phyloP scores from a whole-genome alignment of 2,329 filamentous ascomycete species.

The Penicillium sumatraense region DNA sequence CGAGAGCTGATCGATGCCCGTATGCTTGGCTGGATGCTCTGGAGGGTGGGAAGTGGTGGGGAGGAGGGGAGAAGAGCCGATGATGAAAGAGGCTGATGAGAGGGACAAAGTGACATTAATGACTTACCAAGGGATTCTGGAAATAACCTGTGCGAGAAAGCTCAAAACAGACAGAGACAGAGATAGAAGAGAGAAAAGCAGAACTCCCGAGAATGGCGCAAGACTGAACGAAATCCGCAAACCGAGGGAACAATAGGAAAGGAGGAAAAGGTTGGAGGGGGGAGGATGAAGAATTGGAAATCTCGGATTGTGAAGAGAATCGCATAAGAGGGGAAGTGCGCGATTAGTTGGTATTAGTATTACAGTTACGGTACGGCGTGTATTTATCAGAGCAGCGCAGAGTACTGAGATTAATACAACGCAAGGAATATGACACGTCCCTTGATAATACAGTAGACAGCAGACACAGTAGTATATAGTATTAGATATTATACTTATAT shows the following conservation, averaged over 20 bases:
- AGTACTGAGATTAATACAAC: too few relatives aligned
- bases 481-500: too few relatives aligned
- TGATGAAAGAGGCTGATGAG: conserved; percentile 23
- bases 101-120: not conserved
- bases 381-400: not conserved
- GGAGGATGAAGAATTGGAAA: conserved; percentile 31
- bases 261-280: conserved; percentile 26
- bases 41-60: not conserved
- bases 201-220: conserved; percentile 31
- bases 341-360: not conserved
- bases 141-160: conserved; percentile 21
- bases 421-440: too few relatives aligned
- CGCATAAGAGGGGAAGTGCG: conserved; percentile 17
- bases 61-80: conserved; percentile 8
- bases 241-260: conserved; percentile 33
- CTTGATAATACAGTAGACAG: too few relatives aligned
- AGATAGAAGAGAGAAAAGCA: conserved; percentile 27
- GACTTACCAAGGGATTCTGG: conserved; percentile 28
- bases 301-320: conserved; percentile 24
- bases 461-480: not conserved
- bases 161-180: conserved; percentile 24
- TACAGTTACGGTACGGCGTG: not conserved
- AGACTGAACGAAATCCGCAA: conserved; percentile 29
- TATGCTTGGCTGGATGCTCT: not conserved
- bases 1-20: not conserved